A percentile compares a stretch with the other conserved stretches of the same genome.
Conservation (phyloP, 371 early-diverging fungal genomes). For the Haplosporangium sp. region DNA sequence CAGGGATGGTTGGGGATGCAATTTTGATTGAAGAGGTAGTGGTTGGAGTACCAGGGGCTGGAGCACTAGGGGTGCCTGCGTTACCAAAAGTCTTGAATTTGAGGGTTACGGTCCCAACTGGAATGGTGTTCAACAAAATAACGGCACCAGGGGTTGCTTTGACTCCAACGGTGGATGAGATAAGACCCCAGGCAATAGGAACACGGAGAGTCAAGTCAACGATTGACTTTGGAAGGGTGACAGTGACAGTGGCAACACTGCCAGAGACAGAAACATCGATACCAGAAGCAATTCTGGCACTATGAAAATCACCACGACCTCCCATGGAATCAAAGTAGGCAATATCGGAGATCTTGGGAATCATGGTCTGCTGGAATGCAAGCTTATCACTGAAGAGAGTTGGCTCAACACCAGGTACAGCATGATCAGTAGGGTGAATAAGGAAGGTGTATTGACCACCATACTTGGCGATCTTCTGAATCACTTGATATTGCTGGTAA, state of each 20-base stretch:
- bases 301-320: background rate
- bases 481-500: background rate
- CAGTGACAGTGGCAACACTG: background rate
- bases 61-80: background rate
- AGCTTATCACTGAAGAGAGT: background rate
- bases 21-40: background rate
- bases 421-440: background rate
- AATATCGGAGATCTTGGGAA: background rate
- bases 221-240: background rate
- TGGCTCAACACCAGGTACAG: background rate
- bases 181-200: background rate
- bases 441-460: conserved; percentile 1
- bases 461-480: background rate
- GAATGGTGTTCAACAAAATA: background rate
- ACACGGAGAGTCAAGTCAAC: background rate
- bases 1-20: background rate
- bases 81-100: background rate
- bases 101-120: background rate
- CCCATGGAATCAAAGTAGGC: background rate
- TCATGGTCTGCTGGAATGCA: background rate
- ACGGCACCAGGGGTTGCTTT: background rate
- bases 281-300: background rate
- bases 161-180: background rate
- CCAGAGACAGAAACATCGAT: conserved; percentile 1
- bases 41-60: background rate